phyloP scores from a whole-genome alignment of 805 yeast genomes.

The Citeromyces matritensis region DNA sequence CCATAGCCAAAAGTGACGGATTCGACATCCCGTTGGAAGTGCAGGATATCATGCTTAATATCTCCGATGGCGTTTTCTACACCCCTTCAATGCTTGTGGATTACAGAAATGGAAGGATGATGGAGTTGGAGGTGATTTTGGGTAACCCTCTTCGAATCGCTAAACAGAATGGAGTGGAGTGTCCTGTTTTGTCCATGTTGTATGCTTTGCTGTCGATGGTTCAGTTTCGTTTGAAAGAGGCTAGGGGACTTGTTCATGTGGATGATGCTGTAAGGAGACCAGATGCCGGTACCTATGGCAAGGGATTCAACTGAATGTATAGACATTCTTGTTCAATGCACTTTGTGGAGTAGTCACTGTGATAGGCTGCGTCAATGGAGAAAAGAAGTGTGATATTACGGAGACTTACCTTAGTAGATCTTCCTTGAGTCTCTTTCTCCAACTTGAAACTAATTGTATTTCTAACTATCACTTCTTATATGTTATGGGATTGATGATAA shows the following conservation, averaged over 20 bases:
- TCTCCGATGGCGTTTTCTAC: constrained; percentile 44
- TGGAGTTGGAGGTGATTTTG: constrained; percentile 59
- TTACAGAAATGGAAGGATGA: constrained; percentile 44
- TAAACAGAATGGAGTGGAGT: constrained; percentile 23
- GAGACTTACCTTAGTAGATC: no score
- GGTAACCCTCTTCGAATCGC: constrained; percentile 52
- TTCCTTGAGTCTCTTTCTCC: no score
- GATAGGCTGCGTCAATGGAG: no score
- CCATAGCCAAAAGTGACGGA: constrained; percentile 59
- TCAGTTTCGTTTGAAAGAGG: constrained; percentile 50
- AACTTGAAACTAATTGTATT: no score
- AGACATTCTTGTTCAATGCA: no score
- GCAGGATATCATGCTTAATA: constrained; percentile 32
- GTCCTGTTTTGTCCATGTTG: constrained; percentile 46
- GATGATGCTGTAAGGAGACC: background rate
- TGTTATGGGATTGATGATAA: no score
- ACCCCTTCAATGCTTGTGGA: constrained; percentile 68
- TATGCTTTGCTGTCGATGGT: constrained; percentile 44
- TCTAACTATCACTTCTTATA: no score
- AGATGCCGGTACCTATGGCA: background rate
- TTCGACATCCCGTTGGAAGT: constrained; percentile 32
- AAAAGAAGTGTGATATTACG: no score
- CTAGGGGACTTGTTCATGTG: constrained; percentile 22
- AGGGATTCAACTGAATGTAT: background rate
- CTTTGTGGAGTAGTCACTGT: no score